These are phyloP conservation scores for Vitis hybrid DNA, from an alignment of 177 flowering plant species.

Conservation along the genomic window DNA sequence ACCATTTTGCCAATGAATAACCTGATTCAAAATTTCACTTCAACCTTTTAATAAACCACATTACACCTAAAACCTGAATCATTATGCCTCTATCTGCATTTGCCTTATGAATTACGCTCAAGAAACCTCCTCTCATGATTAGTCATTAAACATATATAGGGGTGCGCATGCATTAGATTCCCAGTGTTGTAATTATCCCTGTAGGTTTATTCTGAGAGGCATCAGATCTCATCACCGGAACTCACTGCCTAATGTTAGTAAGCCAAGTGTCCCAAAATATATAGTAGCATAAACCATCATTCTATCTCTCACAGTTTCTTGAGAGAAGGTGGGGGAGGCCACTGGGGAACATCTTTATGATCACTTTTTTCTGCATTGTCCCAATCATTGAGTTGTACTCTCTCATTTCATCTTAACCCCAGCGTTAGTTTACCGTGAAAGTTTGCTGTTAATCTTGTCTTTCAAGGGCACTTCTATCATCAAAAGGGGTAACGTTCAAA, in stretches of 20 bases:
- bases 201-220: too few relatives aligned
- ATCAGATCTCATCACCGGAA: not conserved
- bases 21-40: not conserved
- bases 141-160: not conserved
- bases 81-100: too few relatives aligned
- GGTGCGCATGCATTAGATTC: not conserved
- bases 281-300: not conserved
- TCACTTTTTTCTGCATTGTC: constrained; percentile 10
- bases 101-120: too few relatives aligned
- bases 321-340: not conserved
- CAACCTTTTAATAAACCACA: not conserved
- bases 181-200: not conserved
- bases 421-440: too few relatives aligned
- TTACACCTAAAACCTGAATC: not conserved
- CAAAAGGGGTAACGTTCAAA: too few relatives aligned
- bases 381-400: constrained; percentile 5
- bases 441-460: too few relatives aligned
- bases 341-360: constrained; percentile 1
- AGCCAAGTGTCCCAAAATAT: too few relatives aligned
- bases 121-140: not conserved
- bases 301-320: not conserved
- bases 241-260: not conserved
- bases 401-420: not conserved
- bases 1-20: too few relatives aligned
- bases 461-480: too few relatives aligned